Base-by-base conservation (phyloP, 176 grass and related monocot species). In the Triticum dicoccoides region DNA sequence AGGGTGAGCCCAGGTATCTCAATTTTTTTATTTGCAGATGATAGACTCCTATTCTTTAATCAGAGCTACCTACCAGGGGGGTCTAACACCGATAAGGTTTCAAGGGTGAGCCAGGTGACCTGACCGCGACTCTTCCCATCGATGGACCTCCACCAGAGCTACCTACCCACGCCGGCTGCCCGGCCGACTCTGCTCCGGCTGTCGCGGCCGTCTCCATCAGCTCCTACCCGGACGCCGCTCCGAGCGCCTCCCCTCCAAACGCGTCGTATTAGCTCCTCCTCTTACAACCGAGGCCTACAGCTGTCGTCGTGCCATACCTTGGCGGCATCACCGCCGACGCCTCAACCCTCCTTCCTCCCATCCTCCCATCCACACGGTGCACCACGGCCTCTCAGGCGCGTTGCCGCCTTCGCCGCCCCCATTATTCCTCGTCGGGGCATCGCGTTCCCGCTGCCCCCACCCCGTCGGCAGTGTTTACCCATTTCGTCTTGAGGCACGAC, bases 61-160 rank as follows among this genome's bases (percentile, higher is more conserved):
- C 29, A 30, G 29, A 30, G 29, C 29, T 30, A 30, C 29, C 29
- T 30, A 30, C 29, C 29, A 30, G 29, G 29, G 29, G 29, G 29
- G 29, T 30, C 29, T 30, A 30, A 30, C 29, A 30, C 29, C 29
- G 29, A 30, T 30, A 30, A 30, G 29, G 29, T 30, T 30, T 30
- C 29, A 30, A 30, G 29, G 29, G 29, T 30, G 29, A 30, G 29
- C 29, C 29, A 30, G 29, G 29, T 30, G n/a, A 47, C 73, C 73
- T 14, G 73, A 76, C 24, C 73, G 14, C 73, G 7, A 52, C 25
- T 76, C 73, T 76, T 76, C 73, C 73, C 73, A 54, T 76, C 45
- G 73, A 45, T 32, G 44, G 24, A 76, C 73, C 11, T 10, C 24
- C 8, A 54, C 73, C 45, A 52, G 45, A 76, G 73, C 27, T 51